Conservation (phyloP, 345 rosid species). For the Erodium maritimum region DNA sequence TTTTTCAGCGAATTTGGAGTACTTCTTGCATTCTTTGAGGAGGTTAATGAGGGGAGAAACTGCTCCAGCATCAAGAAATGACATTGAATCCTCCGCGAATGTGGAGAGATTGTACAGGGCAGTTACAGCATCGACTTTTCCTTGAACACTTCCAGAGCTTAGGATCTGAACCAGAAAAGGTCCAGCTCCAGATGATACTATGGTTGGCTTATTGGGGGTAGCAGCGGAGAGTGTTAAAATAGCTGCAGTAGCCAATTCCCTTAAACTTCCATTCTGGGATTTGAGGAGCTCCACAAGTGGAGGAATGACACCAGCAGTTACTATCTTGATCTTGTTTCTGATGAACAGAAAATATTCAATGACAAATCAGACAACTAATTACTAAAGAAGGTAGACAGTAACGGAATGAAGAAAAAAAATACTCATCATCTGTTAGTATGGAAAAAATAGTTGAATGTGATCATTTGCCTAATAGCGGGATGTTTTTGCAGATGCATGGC, state of each 20-base stretch:
- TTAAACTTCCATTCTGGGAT: conserved; percentile 31
- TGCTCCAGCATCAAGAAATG: conserved; percentile 42
- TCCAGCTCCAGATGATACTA: conserved; percentile 50
- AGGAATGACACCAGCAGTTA: conserved; percentile 54
- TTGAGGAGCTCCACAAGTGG: conserved; percentile 60
- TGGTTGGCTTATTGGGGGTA: conserved; percentile 47
- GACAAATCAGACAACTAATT: neutral
- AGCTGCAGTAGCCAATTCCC: conserved; percentile 69
- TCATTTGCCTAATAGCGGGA: too few relatives aligned
- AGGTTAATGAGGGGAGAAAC: conserved; percentile 55
- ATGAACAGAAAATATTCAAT: neutral
- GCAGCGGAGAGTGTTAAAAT: conserved; percentile 69
- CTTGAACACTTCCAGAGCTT: conserved; percentile 59
- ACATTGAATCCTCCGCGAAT: conserved; percentile 30
- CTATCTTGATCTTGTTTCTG: conserved; percentile 72
- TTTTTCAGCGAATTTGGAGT: conserved; percentile 69
- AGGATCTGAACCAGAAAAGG: conserved; percentile 61
- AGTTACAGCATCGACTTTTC: conserved; percentile 69
- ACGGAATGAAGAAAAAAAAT: too few relatives aligned
- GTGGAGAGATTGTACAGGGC: conserved; percentile 58
- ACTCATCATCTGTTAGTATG: too few relatives aligned
- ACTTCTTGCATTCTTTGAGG: conserved; percentile 62
- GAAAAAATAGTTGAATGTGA: too few relatives aligned
- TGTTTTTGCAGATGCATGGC: too few relatives aligned
- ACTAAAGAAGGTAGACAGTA: too few relatives aligned